Evolutionary conservation across 2,329 filamentous ascomycete genomes (phyloP), one percentile per base, ranked within the genome.

Genomic region (Pyrenochaeta sp.): DNA sequence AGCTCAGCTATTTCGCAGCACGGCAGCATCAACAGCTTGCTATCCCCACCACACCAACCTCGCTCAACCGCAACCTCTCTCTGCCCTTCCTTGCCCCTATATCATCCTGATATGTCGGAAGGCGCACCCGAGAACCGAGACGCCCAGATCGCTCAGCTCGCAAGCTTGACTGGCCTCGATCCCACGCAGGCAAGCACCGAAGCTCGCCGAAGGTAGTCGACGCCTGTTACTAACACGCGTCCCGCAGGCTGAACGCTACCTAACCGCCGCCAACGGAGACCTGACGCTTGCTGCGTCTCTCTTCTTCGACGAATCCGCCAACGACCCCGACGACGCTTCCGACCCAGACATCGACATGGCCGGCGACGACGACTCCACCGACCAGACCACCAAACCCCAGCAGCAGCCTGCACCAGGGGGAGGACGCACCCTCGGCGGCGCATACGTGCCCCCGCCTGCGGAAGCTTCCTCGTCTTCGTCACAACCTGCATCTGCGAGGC

Each of bases 251-350:
- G 72, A 76, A 63, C 65, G 67, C 34, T 71, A 71, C 44, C 68
- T 78, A 38, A 62, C 60, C 51, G 65, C 73, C 7, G 65, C 71
- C 42, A 70, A 77, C 68, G 76, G 76, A 61, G 69, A 78, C 47
- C 63, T 78, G 28, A 71, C 74, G 40, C 64, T 73, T 48, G 75
- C 77, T 27, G 71, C 74, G 32, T 60, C 65, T 7, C 70, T 77
- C 50, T 77, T 68, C 70, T 78, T 71, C 51, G 73, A 74, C 37
- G 68, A 69, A 38, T 57, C 58, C 14, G 51, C 56, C 15, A 51
- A 58, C 18, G 40, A 51, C 29, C 44, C 47, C 39, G 54, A 61
- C 7, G 57, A 60, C 24, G 48, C 50, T 26, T 43, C 50, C 9
- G 51, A 59, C 17, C 41, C 53, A 21, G 66, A 66, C 58, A 50